A percentile compares a stretch with the other conserved stretches of the same genome.
Evolutionary conservation across 305 asterid species (phyloP).

Genomic region (Petunia hybrid): DNA sequence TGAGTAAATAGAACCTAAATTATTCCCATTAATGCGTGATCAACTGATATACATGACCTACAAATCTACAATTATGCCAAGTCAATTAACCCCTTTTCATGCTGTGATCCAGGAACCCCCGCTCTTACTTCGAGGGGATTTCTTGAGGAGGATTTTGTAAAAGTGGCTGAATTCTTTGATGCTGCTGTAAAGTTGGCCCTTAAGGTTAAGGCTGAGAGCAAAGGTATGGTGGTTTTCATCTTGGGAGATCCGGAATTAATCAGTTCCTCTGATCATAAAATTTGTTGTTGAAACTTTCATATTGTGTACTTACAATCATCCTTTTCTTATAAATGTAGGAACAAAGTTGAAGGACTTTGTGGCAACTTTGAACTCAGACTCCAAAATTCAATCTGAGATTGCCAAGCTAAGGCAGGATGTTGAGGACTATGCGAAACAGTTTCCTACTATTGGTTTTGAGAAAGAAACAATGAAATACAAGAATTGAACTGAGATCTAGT

Average conservation of each 20-base stretch:
- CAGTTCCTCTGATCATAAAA: not conserved
- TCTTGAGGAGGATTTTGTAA: constrained; percentile 74
- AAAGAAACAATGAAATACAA: constrained; percentile 81
- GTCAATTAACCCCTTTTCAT: constrained; percentile 31
- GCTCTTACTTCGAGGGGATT: constrained; percentile 96
- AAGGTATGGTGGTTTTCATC: constrained; percentile 49
- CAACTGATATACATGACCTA: not conserved
- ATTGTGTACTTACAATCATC: constrained; percentile 37
- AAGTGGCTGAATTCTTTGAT: constrained; percentile 87
- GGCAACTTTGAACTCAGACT: constrained; percentile 66
- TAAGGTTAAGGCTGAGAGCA: constrained; percentile 75
- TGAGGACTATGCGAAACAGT: constrained; percentile 89
- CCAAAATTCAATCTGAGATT: constrained; percentile 62
- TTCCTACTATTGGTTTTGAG: constrained; percentile 88
- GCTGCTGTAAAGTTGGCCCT: constrained; percentile 88
- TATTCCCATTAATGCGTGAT: not conserved
- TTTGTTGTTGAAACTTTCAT: not conserved
- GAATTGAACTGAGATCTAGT: constrained; percentile 42
- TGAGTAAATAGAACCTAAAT: not conserved
- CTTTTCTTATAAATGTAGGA: constrained; percentile 54
- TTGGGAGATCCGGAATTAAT: not conserved
- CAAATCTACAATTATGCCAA: not conserved
- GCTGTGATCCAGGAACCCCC: constrained; percentile 71
- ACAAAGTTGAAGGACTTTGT: constrained; percentile 90
- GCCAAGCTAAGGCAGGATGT: constrained; percentile 65